Percentiles rank a stretch among this genome's conserved stretches.
Conservation (phyloP, 2,329 filamentous ascomycete genomes). For the Atkinsonella hypoxylon region DNA sequence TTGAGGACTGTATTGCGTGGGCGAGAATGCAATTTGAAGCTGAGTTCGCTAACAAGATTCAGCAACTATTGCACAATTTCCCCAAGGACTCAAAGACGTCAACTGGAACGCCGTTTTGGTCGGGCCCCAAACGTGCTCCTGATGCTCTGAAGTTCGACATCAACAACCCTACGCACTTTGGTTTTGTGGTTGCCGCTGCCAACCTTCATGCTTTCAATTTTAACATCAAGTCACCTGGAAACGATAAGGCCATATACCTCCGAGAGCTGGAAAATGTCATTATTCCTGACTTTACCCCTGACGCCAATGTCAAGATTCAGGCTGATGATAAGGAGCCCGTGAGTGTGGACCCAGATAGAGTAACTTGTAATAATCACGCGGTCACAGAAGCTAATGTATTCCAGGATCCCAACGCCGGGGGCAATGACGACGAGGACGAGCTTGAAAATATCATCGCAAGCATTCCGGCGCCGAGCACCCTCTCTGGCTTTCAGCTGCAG, state of each 20-base stretch:
- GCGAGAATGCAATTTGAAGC: slow-evolving; percentile 88
- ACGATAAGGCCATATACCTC: slow-evolving; percentile 57
- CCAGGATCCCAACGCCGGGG: slow-evolving; percentile 67
- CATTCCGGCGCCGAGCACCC: slow-evolving; percentile 65
- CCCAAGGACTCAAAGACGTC: slow-evolving; percentile 87
- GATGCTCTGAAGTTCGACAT: slow-evolving; percentile 82
- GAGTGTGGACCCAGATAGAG: slow-evolving; percentile 17
- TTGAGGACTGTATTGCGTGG: slow-evolving; percentile 96
- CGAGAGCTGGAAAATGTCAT: slow-evolving; percentile 86
- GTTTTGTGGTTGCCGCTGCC: slow-evolving; percentile 77
- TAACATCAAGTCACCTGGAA: slow-evolving; percentile 74
- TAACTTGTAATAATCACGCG: neutral
- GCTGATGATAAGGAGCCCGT: slow-evolving; percentile 86
- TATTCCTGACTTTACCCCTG: slow-evolving; percentile 86
- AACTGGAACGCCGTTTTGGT: slow-evolving; percentile 89
- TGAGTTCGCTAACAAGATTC: slow-evolving; percentile 93
- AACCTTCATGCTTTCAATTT: slow-evolving; percentile 98
- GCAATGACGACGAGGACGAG: slow-evolving; percentile 63
- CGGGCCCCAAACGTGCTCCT: slow-evolving; percentile 91
- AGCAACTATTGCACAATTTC: slow-evolving; percentile 93
- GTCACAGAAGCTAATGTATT: neutral
- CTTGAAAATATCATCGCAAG: slow-evolving; percentile 58
- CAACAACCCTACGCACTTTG: slow-evolving; percentile 74
- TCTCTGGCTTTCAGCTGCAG: slow-evolving; percentile 79
- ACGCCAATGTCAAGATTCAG: slow-evolving; percentile 89